phyloP scores from a whole-genome alignment of 305 asterid genomes.

The Petunia hybrid region DNA sequence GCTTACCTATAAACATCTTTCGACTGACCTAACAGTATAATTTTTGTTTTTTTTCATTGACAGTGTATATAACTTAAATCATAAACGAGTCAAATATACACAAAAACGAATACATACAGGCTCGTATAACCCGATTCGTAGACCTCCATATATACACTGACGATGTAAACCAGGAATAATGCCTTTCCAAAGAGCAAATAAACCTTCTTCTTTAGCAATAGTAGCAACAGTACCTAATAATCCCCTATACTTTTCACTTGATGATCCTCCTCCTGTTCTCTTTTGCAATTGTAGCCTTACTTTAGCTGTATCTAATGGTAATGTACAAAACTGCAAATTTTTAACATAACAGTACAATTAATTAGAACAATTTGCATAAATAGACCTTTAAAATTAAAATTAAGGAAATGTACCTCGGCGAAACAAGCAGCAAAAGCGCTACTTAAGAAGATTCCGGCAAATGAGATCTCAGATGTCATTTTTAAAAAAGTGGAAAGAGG shows the following conservation, averaged over 20 bases:
- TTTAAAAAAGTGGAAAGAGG: neutral
- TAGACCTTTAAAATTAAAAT: neutral
- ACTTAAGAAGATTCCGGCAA: slow-evolving; percentile 59
- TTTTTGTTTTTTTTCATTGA: no score
- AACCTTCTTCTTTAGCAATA: slow-evolving; percentile 85
- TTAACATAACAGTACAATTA: neutral
- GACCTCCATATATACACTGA: slow-evolving; percentile 85
- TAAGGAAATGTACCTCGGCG: slow-evolving; percentile 59
- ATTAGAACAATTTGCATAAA: slow-evolving; percentile 18
- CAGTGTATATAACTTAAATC: slow-evolving; percentile 6
- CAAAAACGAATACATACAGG: slow-evolving; percentile 61
- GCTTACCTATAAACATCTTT: no score
- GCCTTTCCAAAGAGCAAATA: slow-evolving; percentile 88
- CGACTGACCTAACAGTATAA: no score
- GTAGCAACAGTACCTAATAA: slow-evolving; percentile 74
- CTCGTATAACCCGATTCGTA: slow-evolving; percentile 79
- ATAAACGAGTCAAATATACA: slow-evolving; percentile 21
- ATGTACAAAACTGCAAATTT: slow-evolving; percentile 73
- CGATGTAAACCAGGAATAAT: slow-evolving; percentile 89
- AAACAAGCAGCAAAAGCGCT: slow-evolving; percentile 81
- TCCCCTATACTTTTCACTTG: slow-evolving; percentile 66
- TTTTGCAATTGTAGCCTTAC: slow-evolving; percentile 93
- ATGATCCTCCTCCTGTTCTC: slow-evolving; percentile 64
- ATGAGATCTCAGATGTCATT: slow-evolving; percentile 62
- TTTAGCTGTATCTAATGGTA: slow-evolving; percentile 88